Percentiles rank a stretch among this genome's conserved stretches.
phyloP scores from a whole-genome alignment of 1,284 basidiomycete genomes.

The Ustilago crameri region DNA sequence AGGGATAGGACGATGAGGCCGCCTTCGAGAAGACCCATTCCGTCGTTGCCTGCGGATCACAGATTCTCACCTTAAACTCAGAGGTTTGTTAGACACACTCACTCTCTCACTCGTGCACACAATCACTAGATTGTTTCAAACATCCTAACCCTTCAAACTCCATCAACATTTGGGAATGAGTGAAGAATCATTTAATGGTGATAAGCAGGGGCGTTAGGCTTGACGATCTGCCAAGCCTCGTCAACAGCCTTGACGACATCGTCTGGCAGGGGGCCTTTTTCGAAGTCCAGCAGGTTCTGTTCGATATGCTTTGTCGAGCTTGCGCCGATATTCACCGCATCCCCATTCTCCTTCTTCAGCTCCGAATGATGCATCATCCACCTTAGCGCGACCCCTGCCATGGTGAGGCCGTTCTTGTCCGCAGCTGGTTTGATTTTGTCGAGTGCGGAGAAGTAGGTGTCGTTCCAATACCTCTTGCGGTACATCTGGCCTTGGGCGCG shows the following conservation, averaged over 20 bases:
- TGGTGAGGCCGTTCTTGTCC: slow-evolving; percentile 30
- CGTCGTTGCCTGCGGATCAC: slow-evolving; percentile 31
- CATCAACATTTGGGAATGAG: no score
- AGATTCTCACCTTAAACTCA: slow-evolving; percentile 22
- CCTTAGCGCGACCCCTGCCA: slow-evolving; percentile 50
- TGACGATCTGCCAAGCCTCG: slow-evolving; percentile 51
- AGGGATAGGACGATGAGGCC: slow-evolving; percentile 42
- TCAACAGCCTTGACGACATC: slow-evolving; percentile 52
- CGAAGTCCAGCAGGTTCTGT: slow-evolving; percentile 50
- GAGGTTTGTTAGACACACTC: neutral
- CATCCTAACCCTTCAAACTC: no score
- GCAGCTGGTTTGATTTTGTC: slow-evolving; percentile 62
- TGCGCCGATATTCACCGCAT: slow-evolving; percentile 52
- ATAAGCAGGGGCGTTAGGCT: slow-evolving; percentile 40
- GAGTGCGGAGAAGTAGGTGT: slow-evolving; percentile 55
- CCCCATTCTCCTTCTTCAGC: slow-evolving; percentile 29
- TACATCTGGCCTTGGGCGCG: slow-evolving; percentile 51
- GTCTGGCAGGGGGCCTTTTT: slow-evolving; percentile 40
- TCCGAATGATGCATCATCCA: slow-evolving; percentile 58
- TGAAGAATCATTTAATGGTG: slow-evolving; percentile 37
- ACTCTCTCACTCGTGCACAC: neutral
- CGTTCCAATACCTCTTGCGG: slow-evolving; percentile 51
- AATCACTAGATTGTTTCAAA: no score
- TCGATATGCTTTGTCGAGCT: slow-evolving; percentile 52
- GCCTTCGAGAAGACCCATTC: slow-evolving; percentile 38